Base-by-base conservation (phyloP, 345 rosid species). In the Barbarea vulgaris region DNA sequence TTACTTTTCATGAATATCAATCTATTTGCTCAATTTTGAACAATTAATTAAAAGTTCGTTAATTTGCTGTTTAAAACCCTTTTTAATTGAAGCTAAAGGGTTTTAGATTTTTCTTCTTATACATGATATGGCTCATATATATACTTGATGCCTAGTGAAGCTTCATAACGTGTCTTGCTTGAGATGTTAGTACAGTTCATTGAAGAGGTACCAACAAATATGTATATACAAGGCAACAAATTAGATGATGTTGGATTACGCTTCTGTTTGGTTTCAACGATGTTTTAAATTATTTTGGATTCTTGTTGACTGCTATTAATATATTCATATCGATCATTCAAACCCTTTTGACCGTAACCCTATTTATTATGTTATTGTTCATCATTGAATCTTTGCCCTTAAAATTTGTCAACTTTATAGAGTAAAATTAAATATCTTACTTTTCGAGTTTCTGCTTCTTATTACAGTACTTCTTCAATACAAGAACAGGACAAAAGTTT, bases 401-500 rank as follows among this genome's bases (percentile, higher is more conserved):
- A 15, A 28, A 28, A 62, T 8, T 15, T 15, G 0, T 37, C 41
- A 22, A 18, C 7, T 61, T 62, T 22, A 13, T 0, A 13, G 46
- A 31, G 30, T 64, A 19, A 33, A 64, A 28, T 41, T 28, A 18
- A 33, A 12, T 66, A 4, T 19, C 30, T 48, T 48, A 66, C 37
- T 6, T 24, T 68, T 54, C 7, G 41, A 69, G 61, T 24, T 22
- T 28, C 4, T 27, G 9, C 31, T 25, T 24, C 5, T 37, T 39
- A 31, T 37, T n/a, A 41, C 31, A 63, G 77, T 39, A 50, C 62
- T 63, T 36, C 41, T 22, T 37, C 12, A 73, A 73, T 52, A 14
- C 64, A 18, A 64, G 64, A 28, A 63, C 70, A 53, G 13, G 70
- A 54, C 33, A 51, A 34, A 73, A 15, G 55, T 73, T 73, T 54